These are phyloP conservation scores for Chamaecrista fasciculata DNA, from an alignment of 306 rosid genomes.

Conservation along the genomic window DNA sequence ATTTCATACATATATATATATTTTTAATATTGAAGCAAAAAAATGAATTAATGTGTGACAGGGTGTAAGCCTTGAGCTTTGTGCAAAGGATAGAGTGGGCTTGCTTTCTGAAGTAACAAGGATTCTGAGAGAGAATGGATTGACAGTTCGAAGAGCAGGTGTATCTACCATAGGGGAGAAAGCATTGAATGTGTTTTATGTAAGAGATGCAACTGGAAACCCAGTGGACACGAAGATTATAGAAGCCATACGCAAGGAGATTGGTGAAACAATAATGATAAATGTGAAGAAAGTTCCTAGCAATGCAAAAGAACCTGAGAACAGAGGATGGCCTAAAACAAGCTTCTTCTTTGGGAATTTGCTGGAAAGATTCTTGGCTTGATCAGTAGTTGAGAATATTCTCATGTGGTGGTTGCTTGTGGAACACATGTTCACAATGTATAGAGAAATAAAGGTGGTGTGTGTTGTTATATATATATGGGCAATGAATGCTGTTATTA, in stretches of 20 bases:
- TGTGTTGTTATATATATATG: conserved; percentile 21
- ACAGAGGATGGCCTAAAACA: conserved; percentile 68
- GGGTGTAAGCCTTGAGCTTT: conserved; percentile 79
- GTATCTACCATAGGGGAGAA: conserved; percentile 74
- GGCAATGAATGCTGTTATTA: too few species aligned
- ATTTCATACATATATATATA: background rate
- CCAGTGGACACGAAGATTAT: conserved; percentile 59
- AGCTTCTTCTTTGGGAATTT: conserved; percentile 85
- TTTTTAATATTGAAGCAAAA: background rate
- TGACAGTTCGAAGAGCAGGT: conserved; percentile 72
- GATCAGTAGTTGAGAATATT: conserved; percentile 25
- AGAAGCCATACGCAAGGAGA: conserved; percentile 65
- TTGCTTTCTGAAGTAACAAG: conserved; percentile 78
- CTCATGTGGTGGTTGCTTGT: conserved; percentile 8
- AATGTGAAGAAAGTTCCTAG: conserved; percentile 68
- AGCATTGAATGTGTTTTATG: conserved; percentile 75
- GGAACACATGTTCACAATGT: conserved; percentile 26
- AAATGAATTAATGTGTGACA: too few species aligned
- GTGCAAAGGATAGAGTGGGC: conserved; percentile 78
- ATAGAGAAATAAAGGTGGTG: conserved; percentile 20
- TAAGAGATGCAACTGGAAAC: conserved; percentile 74
- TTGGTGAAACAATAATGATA: conserved; percentile 66
- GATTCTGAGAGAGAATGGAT: conserved; percentile 77
- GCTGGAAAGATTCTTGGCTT: conserved; percentile 63
- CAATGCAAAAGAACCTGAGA: conserved; percentile 55